Evolutionary conservation across 2,329 filamentous ascomycete genomes (phyloP), one percentile per base, ranked within the genome.

Genomic region (Fusarium sp.): DNA sequence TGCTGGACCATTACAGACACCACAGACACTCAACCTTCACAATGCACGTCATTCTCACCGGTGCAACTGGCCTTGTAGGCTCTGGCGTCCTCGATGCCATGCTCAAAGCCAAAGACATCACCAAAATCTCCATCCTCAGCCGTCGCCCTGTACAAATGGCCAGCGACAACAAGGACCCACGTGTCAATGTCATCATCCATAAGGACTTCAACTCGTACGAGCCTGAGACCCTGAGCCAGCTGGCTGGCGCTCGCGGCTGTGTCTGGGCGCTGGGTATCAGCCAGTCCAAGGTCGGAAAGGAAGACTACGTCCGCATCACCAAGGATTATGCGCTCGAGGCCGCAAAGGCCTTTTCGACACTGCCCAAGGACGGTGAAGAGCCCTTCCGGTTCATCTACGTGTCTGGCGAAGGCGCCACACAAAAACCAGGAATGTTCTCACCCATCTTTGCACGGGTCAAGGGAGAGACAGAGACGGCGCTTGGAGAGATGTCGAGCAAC

Each of bases 221-320:
- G 37, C 72, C 85, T 0, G 82, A 83, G 0, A 70, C 94, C 3
- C 82, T 94, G 10, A 68, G 79, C 27, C 83, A 90, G 75, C 82
- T 95, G 1, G 83, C 85, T 55, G 91, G 88, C 23, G 92, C 92
- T 0, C 81, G 86, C 8, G 92, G 90, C 2, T 92, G 89, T 63
- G 90, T 94, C 1, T 95, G 92, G 92, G 92, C 92, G 0, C 83
- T 91, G 47, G 92, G 92, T 1, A 89, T 90, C 50, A 89, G 87
- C 65, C 87, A 90, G 73, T 88, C 78, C 11, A 80, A 85, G 41
- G 90, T 93, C 8, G 76, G 76, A 60, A 88, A 87, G 65, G 88
- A 91, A 86, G 86, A 92, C 51, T 94, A 94, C 74, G 81, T 89
- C 46, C 85, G 86, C 53, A 92, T 94, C 75, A 94, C 92, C 1